Evolutionary conservation across 495 filamentous ascomycete genomes (phyloP).

Genomic region (Bombardia bombarda): DNA sequence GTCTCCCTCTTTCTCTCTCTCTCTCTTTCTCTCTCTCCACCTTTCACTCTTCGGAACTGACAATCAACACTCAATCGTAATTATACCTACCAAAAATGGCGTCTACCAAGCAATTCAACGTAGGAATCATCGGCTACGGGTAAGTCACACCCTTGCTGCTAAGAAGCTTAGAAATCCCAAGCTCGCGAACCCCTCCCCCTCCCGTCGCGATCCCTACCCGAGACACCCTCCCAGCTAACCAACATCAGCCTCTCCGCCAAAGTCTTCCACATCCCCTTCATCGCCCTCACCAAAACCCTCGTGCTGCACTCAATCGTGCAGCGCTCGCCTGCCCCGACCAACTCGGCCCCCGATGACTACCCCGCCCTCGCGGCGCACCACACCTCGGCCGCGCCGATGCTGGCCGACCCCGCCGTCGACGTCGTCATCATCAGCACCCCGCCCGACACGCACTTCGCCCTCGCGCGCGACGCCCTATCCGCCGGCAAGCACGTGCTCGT

Average conservation of each 20-base stretch:
- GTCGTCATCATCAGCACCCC: slow-evolving; percentile 69
- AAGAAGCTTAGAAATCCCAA: too few species aligned
- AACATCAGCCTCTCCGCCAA: slow-evolving; percentile 73
- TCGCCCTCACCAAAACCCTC: slow-evolving; percentile 54
- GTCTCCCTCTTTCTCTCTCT: too few species aligned
- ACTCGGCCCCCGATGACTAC: slow-evolving; percentile 63
- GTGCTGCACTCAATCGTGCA: slow-evolving; percentile 74
- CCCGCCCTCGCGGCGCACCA: slow-evolving; percentile 53
- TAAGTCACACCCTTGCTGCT: too few species aligned
- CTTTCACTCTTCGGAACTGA: too few species aligned
- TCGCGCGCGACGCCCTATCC: slow-evolving; percentile 59
- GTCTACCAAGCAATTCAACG: too few species aligned
- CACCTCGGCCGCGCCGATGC: slow-evolving; percentile 51
- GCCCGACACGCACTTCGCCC: slow-evolving; percentile 64
- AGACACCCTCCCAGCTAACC: background rate
- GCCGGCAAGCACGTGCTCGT: slow-evolving; percentile 77
- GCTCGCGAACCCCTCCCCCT: too few species aligned
- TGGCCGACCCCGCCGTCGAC: slow-evolving; percentile 58
- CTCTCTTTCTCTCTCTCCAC: too few species aligned
- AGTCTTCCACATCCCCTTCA: slow-evolving; percentile 85
- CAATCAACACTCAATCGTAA: too few species aligned
- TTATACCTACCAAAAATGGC: too few species aligned
- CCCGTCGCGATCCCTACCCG: too few species aligned
- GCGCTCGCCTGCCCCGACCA: slow-evolving; percentile 38
- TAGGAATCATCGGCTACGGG: too few species aligned